phyloP scores from a whole-genome alignment of 768 basidiomycete genomes.

The Crucibulum laeve region DNA sequence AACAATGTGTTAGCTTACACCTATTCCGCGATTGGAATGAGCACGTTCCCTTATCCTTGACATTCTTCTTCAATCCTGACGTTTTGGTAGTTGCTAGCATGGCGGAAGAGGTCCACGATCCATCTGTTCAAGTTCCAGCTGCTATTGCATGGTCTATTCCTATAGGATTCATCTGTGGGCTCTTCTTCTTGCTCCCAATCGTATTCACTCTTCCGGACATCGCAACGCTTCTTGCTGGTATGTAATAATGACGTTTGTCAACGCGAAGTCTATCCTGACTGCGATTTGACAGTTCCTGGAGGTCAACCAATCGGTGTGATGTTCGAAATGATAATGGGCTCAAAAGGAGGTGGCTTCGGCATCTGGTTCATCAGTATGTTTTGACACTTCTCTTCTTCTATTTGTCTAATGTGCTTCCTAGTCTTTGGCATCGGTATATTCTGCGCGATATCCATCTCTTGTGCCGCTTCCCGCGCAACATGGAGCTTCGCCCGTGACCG shows the following conservation, averaged over 20 bases:
- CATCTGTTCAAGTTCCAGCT: conserved; percentile 46
- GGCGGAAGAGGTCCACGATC: conserved; percentile 65
- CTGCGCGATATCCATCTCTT: conserved; percentile 63
- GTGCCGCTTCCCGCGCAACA: conserved; percentile 63
- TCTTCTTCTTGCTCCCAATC: conserved; percentile 58
- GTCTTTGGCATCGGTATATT: conserved; percentile 57
- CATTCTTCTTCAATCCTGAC: conserved; percentile 1
- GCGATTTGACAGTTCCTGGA: conserved; percentile 36
- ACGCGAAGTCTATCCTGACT: conserved; percentile 2
- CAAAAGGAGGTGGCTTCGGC: conserved; percentile 56
- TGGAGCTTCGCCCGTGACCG: conserved; percentile 71
- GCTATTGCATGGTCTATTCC: conserved; percentile 54
- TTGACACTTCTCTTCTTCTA: background rate
- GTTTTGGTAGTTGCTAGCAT: conserved; percentile 47
- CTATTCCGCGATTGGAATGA: conserved; percentile 60
- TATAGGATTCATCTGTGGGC: conserved; percentile 44
- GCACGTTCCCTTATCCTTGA: conserved; percentile 20
- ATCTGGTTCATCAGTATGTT: conserved; percentile 43
- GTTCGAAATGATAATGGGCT: conserved; percentile 61
- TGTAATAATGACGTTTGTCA: conserved; percentile 5
- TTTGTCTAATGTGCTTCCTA: conserved; percentile 10
- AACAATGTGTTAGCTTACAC: conserved; percentile 39
- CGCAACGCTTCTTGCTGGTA: conserved; percentile 45
- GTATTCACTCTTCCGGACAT: conserved; percentile 63
- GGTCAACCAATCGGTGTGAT: conserved; percentile 64